phyloP scores from a whole-genome alignment of 2,329 filamentous ascomycete genomes.

The Fusarium sp. region DNA sequence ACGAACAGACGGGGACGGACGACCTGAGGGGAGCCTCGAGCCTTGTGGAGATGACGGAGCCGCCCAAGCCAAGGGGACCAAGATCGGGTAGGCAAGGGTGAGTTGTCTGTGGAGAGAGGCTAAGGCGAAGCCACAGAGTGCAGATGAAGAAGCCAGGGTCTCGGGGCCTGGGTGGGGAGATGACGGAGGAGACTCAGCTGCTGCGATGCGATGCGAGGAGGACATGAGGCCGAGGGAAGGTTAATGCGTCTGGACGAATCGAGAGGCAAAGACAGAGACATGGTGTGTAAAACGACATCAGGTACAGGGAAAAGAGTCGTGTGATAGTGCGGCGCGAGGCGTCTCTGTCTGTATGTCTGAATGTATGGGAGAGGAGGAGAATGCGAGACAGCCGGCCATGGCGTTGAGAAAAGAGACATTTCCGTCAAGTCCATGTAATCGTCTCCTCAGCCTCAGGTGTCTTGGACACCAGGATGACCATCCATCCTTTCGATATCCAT shows the following conservation, averaged over 20 bases:
- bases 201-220: background rate
- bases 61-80: conserved; percentile 19
- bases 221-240: conserved; percentile 8
- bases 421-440: background rate
- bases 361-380: background rate
- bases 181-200: conserved; percentile 21
- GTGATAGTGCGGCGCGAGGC: conserved; percentile 26
- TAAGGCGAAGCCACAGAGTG: conserved; percentile 32
- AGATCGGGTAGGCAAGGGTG: conserved; percentile 32
- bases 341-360: conserved; percentile 5
- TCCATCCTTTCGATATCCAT: background rate
- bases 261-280: conserved; percentile 39
- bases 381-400: conserved; percentile 2
- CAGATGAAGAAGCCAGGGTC: conserved; percentile 35
- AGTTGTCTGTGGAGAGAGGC: conserved; percentile 33
- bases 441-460: background rate
- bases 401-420: background rate
- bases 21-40: conserved; percentile 1
- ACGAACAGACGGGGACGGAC: background rate
- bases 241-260: conserved; percentile 34
- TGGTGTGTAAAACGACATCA: conserved; percentile 46
- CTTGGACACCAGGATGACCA: conserved; percentile 1
- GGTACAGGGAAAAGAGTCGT: conserved; percentile 27
- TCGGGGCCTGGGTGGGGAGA: conserved; percentile 28
- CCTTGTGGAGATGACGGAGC: conserved; percentile 34